These are phyloP conservation scores for Pseudoscleropodium purum DNA, from an alignment of 225 moss, liverwort and hornwort species.

Conservation along the genomic window DNA sequence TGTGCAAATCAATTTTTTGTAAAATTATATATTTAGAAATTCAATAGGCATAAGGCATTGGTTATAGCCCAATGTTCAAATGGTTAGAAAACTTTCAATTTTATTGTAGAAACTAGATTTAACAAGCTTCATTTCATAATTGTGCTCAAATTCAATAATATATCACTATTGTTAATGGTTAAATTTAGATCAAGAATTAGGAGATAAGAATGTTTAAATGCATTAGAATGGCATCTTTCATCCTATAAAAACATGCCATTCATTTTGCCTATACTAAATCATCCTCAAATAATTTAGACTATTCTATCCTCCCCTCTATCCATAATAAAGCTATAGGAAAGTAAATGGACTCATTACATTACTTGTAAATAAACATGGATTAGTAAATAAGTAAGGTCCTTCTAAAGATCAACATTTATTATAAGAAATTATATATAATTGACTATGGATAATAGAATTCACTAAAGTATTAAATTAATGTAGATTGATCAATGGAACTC, in stretches of 20 bases:
- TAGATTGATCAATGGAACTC: no score
- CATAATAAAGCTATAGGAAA: background rate
- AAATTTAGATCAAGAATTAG: background rate
- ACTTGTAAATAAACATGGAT: background rate
- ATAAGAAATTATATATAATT: background rate
- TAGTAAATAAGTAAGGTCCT: background rate
- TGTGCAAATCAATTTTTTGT: no score
- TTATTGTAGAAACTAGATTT: background rate
- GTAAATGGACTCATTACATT: background rate
- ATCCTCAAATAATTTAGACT: background rate
- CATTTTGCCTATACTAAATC: background rate
- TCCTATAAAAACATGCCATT: no score
- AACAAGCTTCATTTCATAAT: background rate
- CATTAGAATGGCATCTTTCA: background rate
- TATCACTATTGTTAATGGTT: background rate
- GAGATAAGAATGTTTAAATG: background rate
- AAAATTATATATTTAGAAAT: no score
- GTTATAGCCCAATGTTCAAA: background rate
- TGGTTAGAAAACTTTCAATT: accelerated
- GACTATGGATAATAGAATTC: background rate
- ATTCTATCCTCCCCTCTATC: background rate
- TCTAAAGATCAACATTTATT: no score
- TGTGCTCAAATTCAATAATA: background rate
- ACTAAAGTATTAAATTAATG: no score
- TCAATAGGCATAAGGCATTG: no score